Conservation (phyloP, 1,139 yeast species). For the Saccharomyces hybrid region DNA sequence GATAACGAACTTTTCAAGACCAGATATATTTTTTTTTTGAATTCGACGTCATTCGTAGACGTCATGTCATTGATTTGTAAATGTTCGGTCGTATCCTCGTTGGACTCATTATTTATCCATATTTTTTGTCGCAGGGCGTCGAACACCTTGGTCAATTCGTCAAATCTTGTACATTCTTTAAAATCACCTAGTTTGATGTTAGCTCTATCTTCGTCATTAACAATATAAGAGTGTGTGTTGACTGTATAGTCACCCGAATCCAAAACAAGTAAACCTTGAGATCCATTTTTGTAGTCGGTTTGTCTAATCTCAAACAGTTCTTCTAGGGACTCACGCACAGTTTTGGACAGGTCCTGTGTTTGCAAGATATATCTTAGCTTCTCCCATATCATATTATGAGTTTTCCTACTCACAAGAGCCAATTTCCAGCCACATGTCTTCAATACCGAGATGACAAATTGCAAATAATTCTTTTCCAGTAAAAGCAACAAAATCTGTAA, state of each 20-base stretch:
- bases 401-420: slow-evolving; percentile 34
- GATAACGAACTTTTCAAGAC: slow-evolving; percentile 91
- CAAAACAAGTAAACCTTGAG: not conserved
- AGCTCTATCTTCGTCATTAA: not conserved
- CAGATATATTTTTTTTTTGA: slow-evolving; percentile 69
- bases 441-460: slow-evolving; percentile 40
- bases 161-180: not conserved
- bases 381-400: slow-evolving; percentile 50
- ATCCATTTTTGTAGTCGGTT: slow-evolving; percentile 35
- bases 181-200: not conserved
- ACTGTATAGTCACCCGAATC: not conserved
- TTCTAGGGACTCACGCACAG: slow-evolving; percentile 46
- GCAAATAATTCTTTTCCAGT: slow-evolving; percentile 44
- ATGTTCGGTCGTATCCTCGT: not conserved
- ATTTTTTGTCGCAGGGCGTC: not conserved
- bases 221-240: not conserved
- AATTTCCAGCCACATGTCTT: slow-evolving; percentile 38
- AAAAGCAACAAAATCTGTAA: slow-evolving; percentile 59
- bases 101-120: not conserved
- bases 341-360: slow-evolving; percentile 42
- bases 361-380: slow-evolving; percentile 53
- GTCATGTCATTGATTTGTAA: slow-evolving; percentile 49
- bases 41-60: slow-evolving; percentile 51
- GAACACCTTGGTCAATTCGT: not conserved
- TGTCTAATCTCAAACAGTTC: slow-evolving; percentile 46